phyloP scores from a whole-genome alignment of 768 basidiomycete genomes.

The Gyrodon lividus region DNA sequence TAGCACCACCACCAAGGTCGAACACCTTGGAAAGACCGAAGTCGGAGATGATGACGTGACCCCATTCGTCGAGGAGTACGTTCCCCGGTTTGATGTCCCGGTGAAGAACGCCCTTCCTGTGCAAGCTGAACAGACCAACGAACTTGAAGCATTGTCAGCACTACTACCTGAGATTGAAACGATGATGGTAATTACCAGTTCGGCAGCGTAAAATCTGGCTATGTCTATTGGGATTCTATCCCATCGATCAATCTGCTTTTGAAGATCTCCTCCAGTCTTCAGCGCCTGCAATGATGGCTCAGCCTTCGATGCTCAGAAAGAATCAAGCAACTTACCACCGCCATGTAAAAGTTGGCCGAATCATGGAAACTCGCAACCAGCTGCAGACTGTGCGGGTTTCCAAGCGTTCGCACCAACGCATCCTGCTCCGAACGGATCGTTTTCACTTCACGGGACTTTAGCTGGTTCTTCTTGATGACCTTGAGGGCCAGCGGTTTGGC shows the following conservation, averaged over 20 bases:
- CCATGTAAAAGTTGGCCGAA: conserved; percentile 9
- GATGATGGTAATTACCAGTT: conserved; percentile 3
- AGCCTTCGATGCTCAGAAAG: neutral
- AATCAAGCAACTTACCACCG: conserved; percentile 6
- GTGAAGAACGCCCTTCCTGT: conserved; percentile 63
- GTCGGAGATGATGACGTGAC: conserved; percentile 57
- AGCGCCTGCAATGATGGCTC: neutral
- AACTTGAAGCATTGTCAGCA: conserved; percentile 10
- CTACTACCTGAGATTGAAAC: neutral
- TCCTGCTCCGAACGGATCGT: conserved; percentile 1
- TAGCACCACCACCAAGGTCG: neutral
- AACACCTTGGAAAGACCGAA: conserved; percentile 52
- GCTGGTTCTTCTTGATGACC: conserved; percentile 5
- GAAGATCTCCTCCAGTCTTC: conserved; percentile 9
- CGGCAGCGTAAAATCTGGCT: conserved; percentile 6
- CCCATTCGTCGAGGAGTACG: conserved; percentile 50
- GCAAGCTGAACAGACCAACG: conserved; percentile 41
- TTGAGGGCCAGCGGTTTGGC: conserved; percentile 7
- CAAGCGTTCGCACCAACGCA: conserved; percentile 5
- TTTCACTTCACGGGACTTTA: neutral
- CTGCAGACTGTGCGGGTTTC: conserved; percentile 6
- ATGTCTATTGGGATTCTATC: conserved; percentile 1
- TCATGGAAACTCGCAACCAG: conserved; percentile 13
- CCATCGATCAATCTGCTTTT: neutral
- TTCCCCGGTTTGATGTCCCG: conserved; percentile 71